Conservation (phyloP, 2,329 filamentous ascomycete species). For the Gyromitra esculenta region DNA sequence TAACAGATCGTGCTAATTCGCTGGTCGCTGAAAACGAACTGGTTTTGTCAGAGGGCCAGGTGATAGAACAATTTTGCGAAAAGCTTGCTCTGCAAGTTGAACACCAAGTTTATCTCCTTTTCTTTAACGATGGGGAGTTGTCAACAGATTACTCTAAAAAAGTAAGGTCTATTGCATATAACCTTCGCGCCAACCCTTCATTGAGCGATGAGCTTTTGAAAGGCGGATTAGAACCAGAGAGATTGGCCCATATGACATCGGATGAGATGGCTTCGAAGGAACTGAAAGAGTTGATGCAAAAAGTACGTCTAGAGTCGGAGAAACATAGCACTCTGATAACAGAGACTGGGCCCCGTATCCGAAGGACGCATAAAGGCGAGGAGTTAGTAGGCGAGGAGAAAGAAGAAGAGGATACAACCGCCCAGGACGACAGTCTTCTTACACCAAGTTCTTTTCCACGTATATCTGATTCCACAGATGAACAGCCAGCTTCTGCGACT, state of each 20-base stretch:
- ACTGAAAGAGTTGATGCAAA: conserved; percentile 78
- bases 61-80: conserved; percentile 72
- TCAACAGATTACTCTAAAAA: conserved; percentile 70
- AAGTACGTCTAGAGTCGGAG: conserved; percentile 79
- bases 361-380: conserved; percentile 93
- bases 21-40: conserved; percentile 74
- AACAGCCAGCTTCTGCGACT: conserved; percentile 36
- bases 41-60: conserved; percentile 71
- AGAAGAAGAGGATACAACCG: conserved; percentile 43
- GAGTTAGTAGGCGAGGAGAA: conserved; percentile 83
- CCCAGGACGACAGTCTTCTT: conserved; percentile 52
- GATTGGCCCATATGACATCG: conserved; percentile 84
- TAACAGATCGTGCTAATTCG: conserved; percentile 72
- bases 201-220: conserved; percentile 79
- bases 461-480: conserved; percentile 45
- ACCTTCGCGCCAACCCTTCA: conserved; percentile 87
- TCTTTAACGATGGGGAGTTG: conserved; percentile 65
- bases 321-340: conserved; percentile 86
- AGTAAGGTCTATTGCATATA: conserved; percentile 80
- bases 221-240: conserved; percentile 75
- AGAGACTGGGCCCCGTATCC: conserved; percentile 78
- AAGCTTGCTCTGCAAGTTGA: conserved; percentile 82
- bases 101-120: conserved; percentile 70
- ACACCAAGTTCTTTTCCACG: conserved; percentile 36
- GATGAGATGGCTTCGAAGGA: conserved; percentile 94